These are phyloP conservation scores for Pichia sp. DNA, from an alignment of 1,139 yeast genomes.

Conservation along the genomic window DNA sequence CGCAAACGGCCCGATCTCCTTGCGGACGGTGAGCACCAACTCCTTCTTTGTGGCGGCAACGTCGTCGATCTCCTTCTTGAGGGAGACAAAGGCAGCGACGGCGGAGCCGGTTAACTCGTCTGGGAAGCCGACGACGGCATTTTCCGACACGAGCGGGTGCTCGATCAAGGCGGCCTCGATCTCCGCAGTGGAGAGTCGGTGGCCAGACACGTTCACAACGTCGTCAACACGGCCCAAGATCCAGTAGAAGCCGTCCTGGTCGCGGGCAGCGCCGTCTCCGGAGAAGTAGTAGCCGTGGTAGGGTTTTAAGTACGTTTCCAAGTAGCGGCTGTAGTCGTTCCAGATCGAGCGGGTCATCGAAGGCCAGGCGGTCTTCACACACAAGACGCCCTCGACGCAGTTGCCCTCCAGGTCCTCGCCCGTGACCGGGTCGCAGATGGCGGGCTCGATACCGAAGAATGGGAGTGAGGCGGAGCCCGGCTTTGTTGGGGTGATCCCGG, in stretches of 20 bases:
- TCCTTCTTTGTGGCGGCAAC: constrained; percentile 53
- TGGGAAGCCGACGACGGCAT: constrained; percentile 77
- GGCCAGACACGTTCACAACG: constrained; percentile 79
- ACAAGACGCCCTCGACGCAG: constrained; percentile 72
- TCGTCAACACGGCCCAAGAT: constrained; percentile 79
- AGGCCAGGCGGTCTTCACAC: constrained; percentile 71
- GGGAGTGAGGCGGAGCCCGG: constrained; percentile 80
- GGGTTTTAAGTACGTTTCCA: constrained; percentile 69
- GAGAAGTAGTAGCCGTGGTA: constrained; percentile 68
- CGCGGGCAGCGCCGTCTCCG: constrained; percentile 83
- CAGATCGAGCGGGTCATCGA: constrained; percentile 74
- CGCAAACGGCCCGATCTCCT: constrained; percentile 81
- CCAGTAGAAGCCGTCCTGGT: constrained; percentile 73
- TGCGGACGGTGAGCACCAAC: constrained; percentile 65
- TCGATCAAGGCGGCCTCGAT: constrained; percentile 76
- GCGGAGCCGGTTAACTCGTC: constrained; percentile 83
- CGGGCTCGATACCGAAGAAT: constrained; percentile 67
- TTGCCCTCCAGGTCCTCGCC: constrained; percentile 61
- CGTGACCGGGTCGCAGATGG: constrained; percentile 64
- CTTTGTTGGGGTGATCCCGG: constrained; percentile 69
- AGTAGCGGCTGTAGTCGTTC: constrained; percentile 61
- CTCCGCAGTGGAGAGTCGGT: constrained; percentile 76
- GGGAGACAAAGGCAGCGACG: constrained; percentile 73
- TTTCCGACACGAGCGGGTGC: constrained; percentile 64
- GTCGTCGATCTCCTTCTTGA: constrained; percentile 43